Conservation (phyloP, 129 eudicot species). For the Deinandra increscens region DNA sequence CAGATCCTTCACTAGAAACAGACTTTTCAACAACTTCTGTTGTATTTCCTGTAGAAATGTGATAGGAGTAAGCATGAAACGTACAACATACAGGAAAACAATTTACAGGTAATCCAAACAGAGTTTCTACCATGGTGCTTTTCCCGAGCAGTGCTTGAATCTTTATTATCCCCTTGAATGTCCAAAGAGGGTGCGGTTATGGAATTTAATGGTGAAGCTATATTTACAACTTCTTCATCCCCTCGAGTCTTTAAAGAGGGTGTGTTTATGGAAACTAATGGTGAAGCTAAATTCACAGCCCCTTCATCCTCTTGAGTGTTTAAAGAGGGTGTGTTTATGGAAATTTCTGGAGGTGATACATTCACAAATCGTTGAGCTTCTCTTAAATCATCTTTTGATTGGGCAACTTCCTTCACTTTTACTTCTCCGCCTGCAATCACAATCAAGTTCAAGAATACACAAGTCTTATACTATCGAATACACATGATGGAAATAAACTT, state of each 20-base stretch:
- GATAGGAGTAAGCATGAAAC: constrained; percentile 6
- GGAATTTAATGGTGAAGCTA: constrained; percentile 26
- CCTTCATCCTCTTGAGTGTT: constrained; percentile 1
- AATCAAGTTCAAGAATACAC: background rate
- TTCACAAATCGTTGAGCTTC: constrained; percentile 20
- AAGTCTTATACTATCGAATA: no score
- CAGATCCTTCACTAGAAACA: constrained; percentile 29
- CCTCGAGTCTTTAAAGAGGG: constrained; percentile 11
- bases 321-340: constrained; percentile 24
- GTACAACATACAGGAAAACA: background rate
- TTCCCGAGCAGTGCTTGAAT: constrained; percentile 7
- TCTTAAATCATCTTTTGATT: constrained; percentile 26
- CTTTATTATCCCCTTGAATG: background rate
- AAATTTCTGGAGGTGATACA: constrained; percentile 15
- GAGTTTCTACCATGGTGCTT: constrained; percentile 34
- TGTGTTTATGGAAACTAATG: constrained; percentile 27
- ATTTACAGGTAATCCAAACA: background rate
- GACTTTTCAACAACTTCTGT: constrained; percentile 26
- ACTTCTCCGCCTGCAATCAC: constrained; percentile 34
- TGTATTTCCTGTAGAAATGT: constrained; percentile 40
- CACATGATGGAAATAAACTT: no score
- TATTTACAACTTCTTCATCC: constrained; percentile 17
- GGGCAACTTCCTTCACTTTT: constrained; percentile 17
- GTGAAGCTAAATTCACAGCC: constrained; percentile 22
- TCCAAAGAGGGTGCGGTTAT: constrained; percentile 23